phyloP scores from a whole-genome alignment of 768 basidiomycete species.

The Chlorophyllum brunneum region DNA sequence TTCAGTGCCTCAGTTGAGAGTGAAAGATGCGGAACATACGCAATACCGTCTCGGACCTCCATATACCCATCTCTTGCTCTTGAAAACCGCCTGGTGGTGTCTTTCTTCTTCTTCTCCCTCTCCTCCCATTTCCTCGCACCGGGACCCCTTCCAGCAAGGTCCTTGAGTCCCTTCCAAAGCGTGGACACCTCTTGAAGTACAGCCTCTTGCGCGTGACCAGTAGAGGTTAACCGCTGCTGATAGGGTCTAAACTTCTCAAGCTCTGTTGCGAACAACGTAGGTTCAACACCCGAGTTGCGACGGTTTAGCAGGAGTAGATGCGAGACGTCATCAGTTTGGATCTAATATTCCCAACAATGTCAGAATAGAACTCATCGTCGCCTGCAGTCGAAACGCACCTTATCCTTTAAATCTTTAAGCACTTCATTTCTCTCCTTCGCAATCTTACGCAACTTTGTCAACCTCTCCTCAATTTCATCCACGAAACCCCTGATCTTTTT shows the following conservation, averaged over 20 bases:
- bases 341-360: slow-evolving; percentile 36
- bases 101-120: slow-evolving; percentile 74
- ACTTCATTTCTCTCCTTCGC: slow-evolving; percentile 81
- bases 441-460: slow-evolving; percentile 79
- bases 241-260: slow-evolving; percentile 95
- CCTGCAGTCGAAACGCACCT: slow-evolving; percentile 44
- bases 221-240: slow-evolving; percentile 76
- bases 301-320: slow-evolving; percentile 89
- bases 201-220: slow-evolving; percentile 72
- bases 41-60: slow-evolving; percentile 82
- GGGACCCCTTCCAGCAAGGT: slow-evolving; percentile 69
- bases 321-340: slow-evolving; percentile 96
- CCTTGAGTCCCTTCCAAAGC: slow-evolving; percentile 73
- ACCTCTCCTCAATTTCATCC: slow-evolving; percentile 70
- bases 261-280: slow-evolving; percentile 86
- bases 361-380: background rate
- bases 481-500: slow-evolving; percentile 64
- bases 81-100: slow-evolving; percentile 66
- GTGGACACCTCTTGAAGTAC: slow-evolving; percentile 69
- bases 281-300: slow-evolving; percentile 78
- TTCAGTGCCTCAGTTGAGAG: background rate
- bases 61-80: slow-evolving; percentile 80
- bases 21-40: slow-evolving; percentile 44
- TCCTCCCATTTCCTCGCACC: slow-evolving; percentile 81
- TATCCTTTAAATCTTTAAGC: slow-evolving; percentile 93